Percentiles rank a stretch among this genome's conserved stretches.
Conservation (phyloP, 2,329 filamentous ascomycete genomes). For the Sarocladiaceae sp. region DNA sequence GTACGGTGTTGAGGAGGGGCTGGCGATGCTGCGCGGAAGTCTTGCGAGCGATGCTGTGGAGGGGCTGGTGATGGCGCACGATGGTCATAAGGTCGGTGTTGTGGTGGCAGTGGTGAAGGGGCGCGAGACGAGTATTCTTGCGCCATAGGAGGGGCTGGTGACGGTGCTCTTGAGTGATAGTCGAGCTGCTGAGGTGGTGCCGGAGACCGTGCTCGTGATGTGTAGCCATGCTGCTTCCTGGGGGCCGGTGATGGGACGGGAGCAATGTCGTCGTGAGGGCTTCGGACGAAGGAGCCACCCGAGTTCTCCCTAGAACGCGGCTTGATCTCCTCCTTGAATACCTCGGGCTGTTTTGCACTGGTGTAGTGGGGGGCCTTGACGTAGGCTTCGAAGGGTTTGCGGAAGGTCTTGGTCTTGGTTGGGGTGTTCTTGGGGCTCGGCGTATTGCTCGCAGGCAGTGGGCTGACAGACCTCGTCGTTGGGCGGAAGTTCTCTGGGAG, state of each 20-base stretch:
- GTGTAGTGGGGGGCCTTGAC: constrained; percentile 61
- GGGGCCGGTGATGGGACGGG: constrained; percentile 20
- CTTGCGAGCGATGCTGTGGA: constrained; percentile 22
- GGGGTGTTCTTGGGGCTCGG: constrained; percentile 48
- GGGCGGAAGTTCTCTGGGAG: constrained; percentile 81
- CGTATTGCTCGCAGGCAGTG: constrained; percentile 50
- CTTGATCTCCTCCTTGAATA: constrained; percentile 40
- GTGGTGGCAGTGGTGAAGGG: constrained; percentile 28
- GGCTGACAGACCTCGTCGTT: constrained; percentile 54
- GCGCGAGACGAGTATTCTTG: constrained; percentile 27
- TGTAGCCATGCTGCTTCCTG: constrained; percentile 15
- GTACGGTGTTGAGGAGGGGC: constrained; percentile 25
- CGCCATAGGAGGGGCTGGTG: constrained; percentile 22
- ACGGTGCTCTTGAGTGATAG: constrained; percentile 23
- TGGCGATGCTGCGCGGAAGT: constrained; percentile 31
- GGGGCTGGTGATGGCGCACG: constrained; percentile 28
- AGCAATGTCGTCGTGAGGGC: constrained; percentile 17
- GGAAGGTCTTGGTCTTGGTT: constrained; percentile 57
- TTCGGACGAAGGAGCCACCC: constrained; percentile 27
- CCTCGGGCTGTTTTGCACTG: constrained; percentile 53
- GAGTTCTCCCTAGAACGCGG: constrained; percentile 34
- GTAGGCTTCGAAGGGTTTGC: constrained; percentile 63
- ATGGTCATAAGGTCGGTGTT: constrained; percentile 14
- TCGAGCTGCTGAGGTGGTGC: constrained; percentile 18
- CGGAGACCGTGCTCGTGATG: constrained; percentile 32